Percentiles rank a stretch among this genome's conserved stretches.
Evolutionary conservation across 2,329 filamentous ascomycete species (phyloP).

Genomic region (Colletotrichum truncatum): DNA sequence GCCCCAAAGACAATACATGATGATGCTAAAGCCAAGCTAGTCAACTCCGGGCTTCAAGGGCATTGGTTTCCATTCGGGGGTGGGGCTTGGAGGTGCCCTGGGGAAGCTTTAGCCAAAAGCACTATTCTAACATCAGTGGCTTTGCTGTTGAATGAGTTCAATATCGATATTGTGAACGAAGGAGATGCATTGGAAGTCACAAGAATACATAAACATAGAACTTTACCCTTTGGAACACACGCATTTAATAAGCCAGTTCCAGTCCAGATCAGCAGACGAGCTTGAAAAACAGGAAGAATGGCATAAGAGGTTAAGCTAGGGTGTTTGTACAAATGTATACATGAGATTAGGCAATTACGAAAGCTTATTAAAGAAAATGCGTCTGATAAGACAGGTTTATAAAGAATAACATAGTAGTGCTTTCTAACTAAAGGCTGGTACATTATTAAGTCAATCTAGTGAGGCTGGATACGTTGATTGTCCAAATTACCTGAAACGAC

Average conservation of each 20-base stretch:
- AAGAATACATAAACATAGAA: not conserved
- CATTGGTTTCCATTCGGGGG: conserved; percentile 24
- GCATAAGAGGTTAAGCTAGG: too few relatives aligned
- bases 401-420: too few relatives aligned
- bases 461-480: too few relatives aligned
- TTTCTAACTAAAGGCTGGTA: too few relatives aligned
- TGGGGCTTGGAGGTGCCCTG: conserved; percentile 23
- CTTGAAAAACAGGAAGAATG: too few relatives aligned
- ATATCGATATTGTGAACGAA: not conserved
- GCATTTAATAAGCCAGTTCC: conserved; percentile 8
- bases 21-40: conserved; percentile 1
- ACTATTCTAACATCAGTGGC: conserved; percentile 6
- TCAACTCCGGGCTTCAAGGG: not conserved
- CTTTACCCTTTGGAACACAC: conserved; percentile 19
- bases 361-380: too few relatives aligned
- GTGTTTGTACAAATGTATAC: too few relatives aligned
- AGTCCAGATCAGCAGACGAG: not conserved
- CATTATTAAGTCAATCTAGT: too few relatives aligned
- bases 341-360: too few relatives aligned
- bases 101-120: conserved; percentile 15
- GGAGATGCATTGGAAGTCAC: not conserved
- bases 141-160: not conserved
- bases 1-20: not conserved
- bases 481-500: too few relatives aligned
- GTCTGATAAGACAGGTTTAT: too few relatives aligned